phyloP scores from a whole-genome alignment of 805 yeast species.

The Candida dendrica region DNA sequence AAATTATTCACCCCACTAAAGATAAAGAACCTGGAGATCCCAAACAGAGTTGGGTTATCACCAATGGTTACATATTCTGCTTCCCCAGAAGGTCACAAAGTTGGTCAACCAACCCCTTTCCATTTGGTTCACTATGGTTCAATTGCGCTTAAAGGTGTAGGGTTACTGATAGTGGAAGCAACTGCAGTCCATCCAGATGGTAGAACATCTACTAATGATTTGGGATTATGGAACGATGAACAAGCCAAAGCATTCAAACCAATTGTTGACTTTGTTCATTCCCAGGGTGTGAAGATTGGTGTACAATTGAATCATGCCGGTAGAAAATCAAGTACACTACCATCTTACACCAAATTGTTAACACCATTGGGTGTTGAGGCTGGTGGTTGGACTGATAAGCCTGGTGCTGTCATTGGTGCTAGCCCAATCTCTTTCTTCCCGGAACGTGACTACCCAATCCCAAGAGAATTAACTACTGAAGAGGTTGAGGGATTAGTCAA shows the following conservation, averaged over 20 bases:
- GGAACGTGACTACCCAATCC: conserved; percentile 18
- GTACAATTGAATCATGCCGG: conserved; percentile 53
- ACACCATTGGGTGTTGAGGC: conserved; percentile 23
- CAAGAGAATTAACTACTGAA: conserved; percentile 34
- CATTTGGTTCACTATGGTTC: conserved; percentile 44
- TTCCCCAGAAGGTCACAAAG: conserved; percentile 11
- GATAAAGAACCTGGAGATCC: conserved; percentile 31
- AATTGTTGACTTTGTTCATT: conserved; percentile 38
- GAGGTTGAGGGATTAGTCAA: conserved; percentile 36
- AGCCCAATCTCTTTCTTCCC: conserved; percentile 28
- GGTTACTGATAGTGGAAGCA: conserved; percentile 41
- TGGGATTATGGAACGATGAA: conserved; percentile 44
- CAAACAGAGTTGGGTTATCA: conserved; percentile 48
- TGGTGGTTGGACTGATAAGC: conserved; percentile 32
- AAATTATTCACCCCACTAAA: conserved; percentile 35
- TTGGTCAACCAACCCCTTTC: conserved; percentile 36
- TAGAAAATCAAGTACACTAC: conserved; percentile 34
- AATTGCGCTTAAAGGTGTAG: conserved; percentile 41
- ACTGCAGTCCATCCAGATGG: conserved; percentile 34
- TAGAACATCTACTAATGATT: conserved; percentile 34
- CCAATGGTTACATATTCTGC: conserved; percentile 52
- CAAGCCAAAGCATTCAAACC: conserved; percentile 35
- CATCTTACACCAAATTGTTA: conserved; percentile 24
- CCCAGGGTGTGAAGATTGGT: conserved; percentile 39
- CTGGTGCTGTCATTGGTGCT: conserved; percentile 37